Percentiles rank a stretch among this genome's conserved stretches.
phyloP scores from a whole-genome alignment of 2,329 filamentous ascomycete species.

The Ceratocystis destructans region DNA sequence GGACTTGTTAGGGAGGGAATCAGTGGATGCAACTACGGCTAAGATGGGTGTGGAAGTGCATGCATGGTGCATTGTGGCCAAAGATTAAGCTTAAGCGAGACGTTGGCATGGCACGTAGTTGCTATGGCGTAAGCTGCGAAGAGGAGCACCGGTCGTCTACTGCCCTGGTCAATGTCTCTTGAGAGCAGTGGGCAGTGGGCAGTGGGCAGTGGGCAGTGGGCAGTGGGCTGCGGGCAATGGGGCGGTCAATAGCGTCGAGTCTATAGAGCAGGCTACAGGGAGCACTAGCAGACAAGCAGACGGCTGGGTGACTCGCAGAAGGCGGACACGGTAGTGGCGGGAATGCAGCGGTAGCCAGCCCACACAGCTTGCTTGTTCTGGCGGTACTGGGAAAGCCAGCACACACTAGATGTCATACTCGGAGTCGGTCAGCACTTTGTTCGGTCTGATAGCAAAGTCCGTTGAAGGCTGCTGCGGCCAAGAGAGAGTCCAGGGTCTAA shows the following conservation, averaged over 20 bases:
- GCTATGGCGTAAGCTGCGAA: background rate
- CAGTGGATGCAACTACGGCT: background rate
- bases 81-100: constrained; percentile 3
- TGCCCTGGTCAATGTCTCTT: background rate
- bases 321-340: background rate
- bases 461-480: too few species aligned
- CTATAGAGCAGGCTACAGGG: background rate
- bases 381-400: background rate
- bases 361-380: background rate
- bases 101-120: background rate
- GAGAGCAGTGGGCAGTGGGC: too few species aligned
- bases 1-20: background rate
- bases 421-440: background rate
- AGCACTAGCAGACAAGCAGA: background rate
- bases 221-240: background rate
- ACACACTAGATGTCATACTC: background rate
- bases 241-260: background rate
- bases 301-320: background rate
- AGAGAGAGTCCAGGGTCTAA: background rate
- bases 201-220: too few species aligned
- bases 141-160: background rate
- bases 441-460: background rate
- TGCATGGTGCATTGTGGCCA: background rate
- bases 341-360: background rate
- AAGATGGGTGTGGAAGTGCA: background rate